phyloP scores from a whole-genome alignment of 2,329 filamentous ascomycete species.

The Claviceps spartinae region DNA sequence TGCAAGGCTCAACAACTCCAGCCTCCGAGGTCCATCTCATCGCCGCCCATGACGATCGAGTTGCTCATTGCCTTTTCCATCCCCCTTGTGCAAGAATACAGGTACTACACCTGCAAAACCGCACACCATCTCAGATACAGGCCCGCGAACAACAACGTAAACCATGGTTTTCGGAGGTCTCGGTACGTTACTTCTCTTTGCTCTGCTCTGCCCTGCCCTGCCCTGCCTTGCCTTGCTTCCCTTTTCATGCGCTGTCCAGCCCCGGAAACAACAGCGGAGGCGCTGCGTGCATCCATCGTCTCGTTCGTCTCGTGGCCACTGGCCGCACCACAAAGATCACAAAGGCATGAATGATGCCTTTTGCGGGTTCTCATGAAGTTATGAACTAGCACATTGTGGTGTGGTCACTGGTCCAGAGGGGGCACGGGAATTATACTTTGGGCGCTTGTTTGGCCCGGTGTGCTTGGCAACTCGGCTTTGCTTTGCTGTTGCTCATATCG shows the following conservation, averaged over 20 bases:
- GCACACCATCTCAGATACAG: background rate
- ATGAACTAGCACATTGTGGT: background rate
- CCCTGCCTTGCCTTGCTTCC: background rate
- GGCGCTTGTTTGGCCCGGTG: background rate
- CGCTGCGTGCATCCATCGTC: too few species aligned
- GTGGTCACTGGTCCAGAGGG: too few species aligned
- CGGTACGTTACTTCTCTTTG: background rate
- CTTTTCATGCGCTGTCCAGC: background rate
- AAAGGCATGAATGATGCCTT: background rate
- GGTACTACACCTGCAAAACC: too few species aligned
- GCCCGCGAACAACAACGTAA: background rate
- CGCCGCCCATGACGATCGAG: too few species aligned
- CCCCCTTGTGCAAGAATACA: background rate
- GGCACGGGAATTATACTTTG: background rate
- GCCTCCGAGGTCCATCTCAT: too few species aligned
- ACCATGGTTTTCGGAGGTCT: slow-evolving; percentile 4
- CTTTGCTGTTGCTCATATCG: background rate
- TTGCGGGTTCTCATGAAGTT: background rate
- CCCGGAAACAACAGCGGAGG: too few species aligned
- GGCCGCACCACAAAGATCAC: background rate
- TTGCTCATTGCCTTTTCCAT: background rate
- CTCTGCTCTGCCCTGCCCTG: background rate
- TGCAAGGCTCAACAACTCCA: too few species aligned
- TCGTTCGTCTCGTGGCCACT: too few species aligned
- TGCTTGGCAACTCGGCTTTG: background rate